Conservation (phyloP, 805 yeast species). For the Saccharomycopsis guyanensis region DNA sequence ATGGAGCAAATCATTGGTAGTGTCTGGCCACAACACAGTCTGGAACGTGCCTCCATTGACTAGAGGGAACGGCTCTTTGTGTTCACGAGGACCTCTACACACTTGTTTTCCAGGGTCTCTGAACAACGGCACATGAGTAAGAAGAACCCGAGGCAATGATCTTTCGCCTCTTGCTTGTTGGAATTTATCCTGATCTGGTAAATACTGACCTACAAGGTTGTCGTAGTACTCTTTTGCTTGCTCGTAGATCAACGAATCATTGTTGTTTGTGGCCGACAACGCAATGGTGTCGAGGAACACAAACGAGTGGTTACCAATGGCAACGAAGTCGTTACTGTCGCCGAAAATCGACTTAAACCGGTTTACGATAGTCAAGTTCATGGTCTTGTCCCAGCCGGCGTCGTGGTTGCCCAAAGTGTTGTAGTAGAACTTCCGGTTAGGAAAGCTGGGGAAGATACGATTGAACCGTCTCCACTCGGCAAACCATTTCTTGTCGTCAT, state of each 20-base stretch:
- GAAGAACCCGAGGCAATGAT: conserved; percentile 50
- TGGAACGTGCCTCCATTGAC: conserved; percentile 79
- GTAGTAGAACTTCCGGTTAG: conserved; percentile 35
- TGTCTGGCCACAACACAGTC: conserved; percentile 64
- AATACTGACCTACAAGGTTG: conserved; percentile 23
- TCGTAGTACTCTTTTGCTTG: conserved; percentile 49
- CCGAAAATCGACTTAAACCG: conserved; percentile 75
- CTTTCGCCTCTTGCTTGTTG: conserved; percentile 25
- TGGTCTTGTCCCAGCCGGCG: conserved; percentile 81
- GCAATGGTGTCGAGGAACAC: conserved; percentile 81
- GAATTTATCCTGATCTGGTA: conserved; percentile 14
- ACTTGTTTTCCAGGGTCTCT: conserved; percentile 51
- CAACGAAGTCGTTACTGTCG: conserved; percentile 37
- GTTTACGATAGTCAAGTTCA: conserved; percentile 45
- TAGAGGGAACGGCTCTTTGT: conserved; percentile 56
- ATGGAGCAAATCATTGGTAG: conserved; percentile 51
- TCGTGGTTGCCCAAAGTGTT: conserved; percentile 74
- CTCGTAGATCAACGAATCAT: conserved; percentile 31
- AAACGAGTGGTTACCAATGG: conserved; percentile 62
- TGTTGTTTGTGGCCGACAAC: conserved; percentile 49
- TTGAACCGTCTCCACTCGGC: conserved; percentile 65
- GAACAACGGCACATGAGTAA: conserved; percentile 85
- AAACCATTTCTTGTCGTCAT: conserved; percentile 53
- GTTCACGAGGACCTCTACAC: conserved; percentile 79
- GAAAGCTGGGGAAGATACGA: conserved; percentile 51